These are phyloP conservation scores for Cymodocea nodosa DNA, from an alignment of 116 monocot species.

Conservation along the genomic window DNA sequence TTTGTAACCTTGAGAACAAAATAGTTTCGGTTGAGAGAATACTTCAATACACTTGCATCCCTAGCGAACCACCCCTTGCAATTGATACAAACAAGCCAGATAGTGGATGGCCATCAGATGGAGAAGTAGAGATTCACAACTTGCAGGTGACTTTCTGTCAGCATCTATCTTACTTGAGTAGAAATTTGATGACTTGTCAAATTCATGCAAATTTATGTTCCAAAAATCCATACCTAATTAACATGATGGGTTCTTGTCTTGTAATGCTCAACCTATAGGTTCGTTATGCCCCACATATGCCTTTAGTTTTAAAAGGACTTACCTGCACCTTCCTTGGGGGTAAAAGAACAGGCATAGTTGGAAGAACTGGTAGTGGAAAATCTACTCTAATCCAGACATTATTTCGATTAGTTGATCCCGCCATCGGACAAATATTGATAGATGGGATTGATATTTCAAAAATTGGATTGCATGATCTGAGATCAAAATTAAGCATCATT, in stretches of 20 bases:
- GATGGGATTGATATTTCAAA: constrained; percentile 52
- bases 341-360: constrained; percentile 49
- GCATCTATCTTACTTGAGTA: neutral
- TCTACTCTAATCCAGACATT: constrained; percentile 66
- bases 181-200: neutral
- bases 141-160: constrained; percentile 37
- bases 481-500: constrained; percentile 68
- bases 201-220: neutral
- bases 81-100: constrained; percentile 13
- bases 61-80: no score
- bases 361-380: constrained; percentile 64
- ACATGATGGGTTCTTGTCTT: no score
- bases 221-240: no score
- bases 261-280: constrained; percentile 21
- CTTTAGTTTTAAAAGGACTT: constrained; percentile 57
- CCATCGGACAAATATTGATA: constrained; percentile 36
- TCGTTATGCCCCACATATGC: constrained; percentile 63
- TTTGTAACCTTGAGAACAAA: constrained; percentile 32
- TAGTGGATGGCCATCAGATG: constrained; percentile 52
- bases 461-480: constrained; percentile 62
- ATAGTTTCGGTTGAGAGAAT: no score
- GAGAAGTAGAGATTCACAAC: constrained; percentile 42
- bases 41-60: no score
- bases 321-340: constrained; percentile 48
- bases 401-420: constrained; percentile 65